Evolutionary conservation across 352 stramenopile genomes (phyloP).

Genomic region (Pilasporangium apinafurcum): DNA sequence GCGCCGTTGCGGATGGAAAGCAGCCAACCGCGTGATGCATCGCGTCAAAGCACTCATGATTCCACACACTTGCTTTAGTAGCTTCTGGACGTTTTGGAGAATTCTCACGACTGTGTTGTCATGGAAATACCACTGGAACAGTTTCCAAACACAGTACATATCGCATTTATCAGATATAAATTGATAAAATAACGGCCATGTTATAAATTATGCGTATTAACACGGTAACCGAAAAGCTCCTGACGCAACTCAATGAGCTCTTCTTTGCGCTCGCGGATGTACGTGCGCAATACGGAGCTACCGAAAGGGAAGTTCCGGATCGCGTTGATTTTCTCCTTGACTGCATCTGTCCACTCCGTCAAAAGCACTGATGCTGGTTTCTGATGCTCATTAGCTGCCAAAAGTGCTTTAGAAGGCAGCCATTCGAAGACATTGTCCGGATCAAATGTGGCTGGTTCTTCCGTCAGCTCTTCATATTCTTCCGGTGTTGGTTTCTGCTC

Average conservation of each 20-base stretch:
- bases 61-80: no score
- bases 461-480: neutral
- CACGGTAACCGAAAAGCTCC: constrained; percentile 44
- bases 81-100: no score
- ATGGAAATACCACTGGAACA: no score
- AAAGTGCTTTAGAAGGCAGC: constrained; percentile 20
- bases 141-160: no score
- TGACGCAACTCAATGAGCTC: constrained; percentile 48
- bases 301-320: constrained; percentile 59
- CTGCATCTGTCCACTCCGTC: constrained; percentile 28
- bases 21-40: neutral
- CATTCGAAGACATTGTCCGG: constrained; percentile 63
- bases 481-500: neutral
- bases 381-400: constrained; percentile 6
- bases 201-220: no score
- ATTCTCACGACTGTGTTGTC: no score
- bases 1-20: neutral
- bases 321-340: constrained; percentile 34
- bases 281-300: constrained; percentile 38
- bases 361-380: constrained; percentile 4
- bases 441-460: constrained; percentile 20
- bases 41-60: no score
- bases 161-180: no score
- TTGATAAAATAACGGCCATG: no score
- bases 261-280: constrained; percentile 54